Percentiles rank a stretch among this genome's conserved stretches.
Conservation (phyloP, 2,329 filamentous ascomycete species). For the Aspergillus carbonarius region DNA sequence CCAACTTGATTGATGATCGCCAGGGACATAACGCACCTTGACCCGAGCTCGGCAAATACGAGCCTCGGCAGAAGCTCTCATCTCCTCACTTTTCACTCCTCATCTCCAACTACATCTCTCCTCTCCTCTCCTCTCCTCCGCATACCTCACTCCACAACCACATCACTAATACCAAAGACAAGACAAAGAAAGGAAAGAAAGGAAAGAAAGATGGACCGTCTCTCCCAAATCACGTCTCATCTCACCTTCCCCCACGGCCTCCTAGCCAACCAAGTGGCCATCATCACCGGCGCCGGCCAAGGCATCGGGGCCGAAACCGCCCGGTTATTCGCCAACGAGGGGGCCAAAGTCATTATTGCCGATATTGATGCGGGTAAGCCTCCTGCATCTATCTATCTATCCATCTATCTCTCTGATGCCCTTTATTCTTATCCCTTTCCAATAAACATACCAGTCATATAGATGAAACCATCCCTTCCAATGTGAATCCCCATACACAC, state of each 20-base stretch:
- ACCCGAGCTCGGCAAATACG: no score
- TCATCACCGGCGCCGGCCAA: slow-evolving; percentile 83
- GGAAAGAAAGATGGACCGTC: slow-evolving; percentile 49
- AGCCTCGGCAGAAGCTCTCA: no score
- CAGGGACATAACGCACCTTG: no score
- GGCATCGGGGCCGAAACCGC: slow-evolving; percentile 86
- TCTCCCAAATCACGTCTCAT: slow-evolving; percentile 72
- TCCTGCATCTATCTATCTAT: no score
- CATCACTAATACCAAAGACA: not conserved
- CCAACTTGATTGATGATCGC: no score
- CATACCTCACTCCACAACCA: not conserved
- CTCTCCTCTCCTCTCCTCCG: not conserved
- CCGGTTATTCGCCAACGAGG: slow-evolving; percentile 80
- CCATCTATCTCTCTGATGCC: not conserved
- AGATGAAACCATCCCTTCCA: no score
- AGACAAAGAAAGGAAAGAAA: not conserved
- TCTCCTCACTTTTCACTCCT: no score
- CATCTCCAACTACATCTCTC: not conserved
- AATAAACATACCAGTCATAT: no score
- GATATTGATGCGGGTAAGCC: slow-evolving; percentile 71
- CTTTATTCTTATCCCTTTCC: not conserved
- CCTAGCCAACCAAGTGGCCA: slow-evolving; percentile 76
- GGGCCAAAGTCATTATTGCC: slow-evolving; percentile 77
- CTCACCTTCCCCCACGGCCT: slow-evolving; percentile 80
- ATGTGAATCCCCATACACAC: no score